Percentiles rank a stretch among this genome's conserved stretches.
Conservation (phyloP, 1,284 basidiomycete genomes). For the Kwoniella shivajii region DNA sequence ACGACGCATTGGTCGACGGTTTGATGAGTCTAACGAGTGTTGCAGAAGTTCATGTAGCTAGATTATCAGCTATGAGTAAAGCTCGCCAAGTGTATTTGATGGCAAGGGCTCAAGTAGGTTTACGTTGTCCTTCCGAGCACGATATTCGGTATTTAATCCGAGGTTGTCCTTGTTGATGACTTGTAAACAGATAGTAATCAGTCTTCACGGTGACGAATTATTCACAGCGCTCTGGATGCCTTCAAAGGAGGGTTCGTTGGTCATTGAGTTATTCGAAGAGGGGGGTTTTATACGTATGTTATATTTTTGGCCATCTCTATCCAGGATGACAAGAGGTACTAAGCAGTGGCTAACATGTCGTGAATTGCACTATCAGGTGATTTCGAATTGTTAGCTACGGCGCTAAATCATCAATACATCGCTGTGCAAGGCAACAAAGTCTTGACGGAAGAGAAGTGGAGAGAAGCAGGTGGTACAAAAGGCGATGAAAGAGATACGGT, state of each 20-base stretch:
- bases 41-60: slow-evolving; percentile 49
- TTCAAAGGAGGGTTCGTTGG: slow-evolving; percentile 22
- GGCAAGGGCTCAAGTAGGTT: slow-evolving; percentile 32
- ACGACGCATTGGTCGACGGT: slow-evolving; percentile 33
- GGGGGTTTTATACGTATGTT: slow-evolving; percentile 36
- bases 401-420: slow-evolving; percentile 39
- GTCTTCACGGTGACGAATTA: slow-evolving; percentile 38
- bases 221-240: slow-evolving; percentile 43
- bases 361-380: slow-evolving; percentile 27
- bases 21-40: slow-evolving; percentile 38
- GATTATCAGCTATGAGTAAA: slow-evolving; percentile 35
- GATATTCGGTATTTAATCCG: no score
- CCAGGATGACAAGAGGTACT: not conserved
- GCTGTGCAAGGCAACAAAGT: slow-evolving; percentile 36
- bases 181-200: slow-evolving; percentile 35
- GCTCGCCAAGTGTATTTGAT: slow-evolving; percentile 39
- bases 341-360: no score
- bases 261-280: slow-evolving; percentile 33
- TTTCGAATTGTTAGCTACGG: slow-evolving; percentile 31
- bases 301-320: no score
- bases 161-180: not conserved
- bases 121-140: not conserved
- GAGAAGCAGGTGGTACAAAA: slow-evolving; percentile 12
- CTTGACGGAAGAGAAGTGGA: slow-evolving; percentile 27
- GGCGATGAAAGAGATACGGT: slow-evolving; percentile 18